These are phyloP conservation scores for Fusarium sp. DNA, from an alignment of 2,329 filamentous ascomycete genomes.

Conservation along the genomic window DNA sequence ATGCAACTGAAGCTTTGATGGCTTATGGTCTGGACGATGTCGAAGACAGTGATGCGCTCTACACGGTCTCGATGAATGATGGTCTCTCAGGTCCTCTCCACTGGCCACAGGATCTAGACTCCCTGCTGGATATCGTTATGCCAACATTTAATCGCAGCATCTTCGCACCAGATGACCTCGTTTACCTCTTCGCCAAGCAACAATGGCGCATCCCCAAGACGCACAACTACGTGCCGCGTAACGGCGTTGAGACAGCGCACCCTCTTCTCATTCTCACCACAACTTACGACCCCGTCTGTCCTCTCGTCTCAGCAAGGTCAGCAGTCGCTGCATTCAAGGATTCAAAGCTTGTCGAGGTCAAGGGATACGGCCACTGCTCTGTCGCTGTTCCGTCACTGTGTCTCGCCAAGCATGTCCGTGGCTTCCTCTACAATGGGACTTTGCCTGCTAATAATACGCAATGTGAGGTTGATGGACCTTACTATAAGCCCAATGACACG, in stretches of 20 bases:
- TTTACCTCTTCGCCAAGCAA: constrained; percentile 51
- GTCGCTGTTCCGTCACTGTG: constrained; percentile 55
- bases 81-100: constrained; percentile 35
- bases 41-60: constrained; percentile 43
- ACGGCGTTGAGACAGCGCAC: constrained; percentile 51
- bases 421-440: constrained; percentile 54
- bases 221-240: constrained; percentile 45
- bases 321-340: constrained; percentile 53
- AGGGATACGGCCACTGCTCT: constrained; percentile 59
- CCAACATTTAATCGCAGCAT: constrained; percentile 50
- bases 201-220: constrained; percentile 49
- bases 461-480: constrained; percentile 55
- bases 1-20: constrained; percentile 54
- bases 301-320: constrained; percentile 54
- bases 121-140: constrained; percentile 51
- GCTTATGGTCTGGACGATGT: constrained; percentile 48
- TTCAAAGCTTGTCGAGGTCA: constrained; percentile 56
- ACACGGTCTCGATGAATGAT: constrained; percentile 48
- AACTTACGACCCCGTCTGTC: constrained; percentile 63
- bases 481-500: constrained; percentile 48
- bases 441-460: constrained; percentile 52
- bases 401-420: constrained; percentile 51
- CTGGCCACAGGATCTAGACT: constrained; percentile 51
- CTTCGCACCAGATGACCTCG: constrained; percentile 48
- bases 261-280: constrained; percentile 51